Evolutionary conservation across 2,329 filamentous ascomycete species (phyloP).

Genomic region (Magnaporthiopsis poae): DNA sequence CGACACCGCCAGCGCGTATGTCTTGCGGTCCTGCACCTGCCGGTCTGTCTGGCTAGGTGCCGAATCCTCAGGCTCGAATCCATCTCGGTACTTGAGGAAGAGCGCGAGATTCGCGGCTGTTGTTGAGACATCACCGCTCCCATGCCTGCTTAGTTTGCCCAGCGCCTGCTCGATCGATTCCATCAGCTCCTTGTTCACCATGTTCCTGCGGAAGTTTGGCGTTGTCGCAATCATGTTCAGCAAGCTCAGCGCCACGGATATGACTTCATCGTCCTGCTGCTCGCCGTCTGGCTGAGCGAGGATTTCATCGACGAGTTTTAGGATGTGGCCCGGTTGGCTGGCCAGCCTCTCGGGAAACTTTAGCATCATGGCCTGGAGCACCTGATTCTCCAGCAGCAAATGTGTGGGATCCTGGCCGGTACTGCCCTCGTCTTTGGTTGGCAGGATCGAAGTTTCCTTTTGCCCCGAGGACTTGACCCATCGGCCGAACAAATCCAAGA

Average conservation of each 20-base stretch:
- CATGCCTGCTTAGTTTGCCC: constrained; percentile 28
- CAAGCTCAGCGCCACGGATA: constrained; percentile 45
- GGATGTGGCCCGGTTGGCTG: constrained; percentile 51
- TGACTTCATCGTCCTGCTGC: constrained; percentile 37
- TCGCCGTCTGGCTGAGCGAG: constrained; percentile 32
- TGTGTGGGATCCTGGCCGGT: constrained; percentile 26
- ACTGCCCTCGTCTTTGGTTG: constrained; percentile 16
- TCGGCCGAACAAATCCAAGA: constrained; percentile 46
- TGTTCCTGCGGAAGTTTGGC: constrained; percentile 42
- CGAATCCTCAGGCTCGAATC: constrained; percentile 32
- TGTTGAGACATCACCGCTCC: constrained; percentile 32
- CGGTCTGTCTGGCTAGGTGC: constrained; percentile 31
- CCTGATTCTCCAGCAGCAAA: constrained; percentile 44
- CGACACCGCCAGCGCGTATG: constrained; percentile 51
- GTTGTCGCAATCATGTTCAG: constrained; percentile 51
- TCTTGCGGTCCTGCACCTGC: constrained; percentile 50
- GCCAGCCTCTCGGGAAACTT: constrained; percentile 54
- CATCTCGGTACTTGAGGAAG: constrained; percentile 46
- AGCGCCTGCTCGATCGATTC: constrained; percentile 40
- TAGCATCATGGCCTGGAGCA: constrained; percentile 57
- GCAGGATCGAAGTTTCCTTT: constrained; percentile 19
- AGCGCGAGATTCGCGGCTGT: constrained; percentile 48
- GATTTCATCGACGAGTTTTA: constrained; percentile 54
- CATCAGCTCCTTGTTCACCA: constrained; percentile 32
- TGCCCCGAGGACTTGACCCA: constrained; percentile 38